A percentile compares a stretch with the other conserved stretches of the same genome.
These are phyloP conservation scores for Euphrasia arctica DNA, from an alignment of 305 asterid genomes.

Conservation along the genomic window DNA sequence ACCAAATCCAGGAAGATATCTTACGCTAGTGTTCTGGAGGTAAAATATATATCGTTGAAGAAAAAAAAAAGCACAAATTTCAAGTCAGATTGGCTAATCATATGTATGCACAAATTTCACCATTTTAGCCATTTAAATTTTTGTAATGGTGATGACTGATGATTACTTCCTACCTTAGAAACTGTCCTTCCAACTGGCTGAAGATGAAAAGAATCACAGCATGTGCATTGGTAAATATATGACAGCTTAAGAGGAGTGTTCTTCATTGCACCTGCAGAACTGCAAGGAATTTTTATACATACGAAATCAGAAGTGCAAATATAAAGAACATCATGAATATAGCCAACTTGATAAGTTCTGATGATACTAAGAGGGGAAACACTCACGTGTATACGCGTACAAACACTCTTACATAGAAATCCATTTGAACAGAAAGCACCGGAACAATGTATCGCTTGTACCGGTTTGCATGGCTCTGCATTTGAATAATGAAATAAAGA, in stretches of 20 bases:
- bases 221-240: constrained; percentile 87
- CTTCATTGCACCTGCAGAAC: constrained; percentile 95
- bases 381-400: constrained; percentile 90
- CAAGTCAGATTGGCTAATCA: not conserved
- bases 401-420: constrained; percentile 94
- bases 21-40: constrained; percentile 67
- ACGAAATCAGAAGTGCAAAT: constrained; percentile 28
- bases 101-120: too few relatives aligned
- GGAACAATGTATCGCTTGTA: constrained; percentile 93
- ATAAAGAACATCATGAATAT: constrained; percentile 5
- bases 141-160: not conserved
- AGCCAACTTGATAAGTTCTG: constrained; percentile 8
- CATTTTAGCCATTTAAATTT: not conserved
- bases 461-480: constrained; percentile 98
- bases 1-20: constrained; percentile 93
- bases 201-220: constrained; percentile 97
- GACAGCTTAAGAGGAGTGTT: constrained; percentile 93
- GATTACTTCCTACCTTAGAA: constrained; percentile 54
- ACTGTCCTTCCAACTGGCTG: constrained; percentile 89
- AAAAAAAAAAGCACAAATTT: not conserved
- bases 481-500: not conserved
- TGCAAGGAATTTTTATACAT: constrained; percentile 38
- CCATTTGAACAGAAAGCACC: constrained; percentile 90
- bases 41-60: not conserved
- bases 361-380: constrained; percentile 21